These are phyloP conservation scores for Daldinia childiae DNA, from an alignment of 495 filamentous ascomycete species.

Conservation along the genomic window DNA sequence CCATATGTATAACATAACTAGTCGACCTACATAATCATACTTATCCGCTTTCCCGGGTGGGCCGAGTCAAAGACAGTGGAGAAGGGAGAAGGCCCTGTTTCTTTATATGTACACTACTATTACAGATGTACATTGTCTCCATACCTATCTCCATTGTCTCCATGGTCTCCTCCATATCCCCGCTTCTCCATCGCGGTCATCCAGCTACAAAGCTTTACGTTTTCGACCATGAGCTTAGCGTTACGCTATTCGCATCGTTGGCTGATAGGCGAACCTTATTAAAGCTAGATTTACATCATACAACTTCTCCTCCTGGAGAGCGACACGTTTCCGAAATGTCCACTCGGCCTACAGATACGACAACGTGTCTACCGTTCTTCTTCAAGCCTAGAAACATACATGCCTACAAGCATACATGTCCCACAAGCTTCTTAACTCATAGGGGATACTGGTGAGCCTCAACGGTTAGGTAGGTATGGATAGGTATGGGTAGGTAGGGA, in stretches of 20 bases:
- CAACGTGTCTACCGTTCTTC: slow-evolving; percentile 5
- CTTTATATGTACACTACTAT: background rate
- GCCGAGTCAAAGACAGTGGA: background rate
- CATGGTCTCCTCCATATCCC: background rate
- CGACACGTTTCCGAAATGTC: background rate
- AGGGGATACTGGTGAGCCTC: background rate
- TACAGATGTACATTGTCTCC: background rate
- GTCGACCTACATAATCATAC: background rate
- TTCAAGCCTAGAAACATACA: background rate
- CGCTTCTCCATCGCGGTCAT: slow-evolving; percentile 1
- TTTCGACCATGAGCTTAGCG: slow-evolving; percentile 19
- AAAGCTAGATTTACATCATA: slow-evolving; percentile 17
- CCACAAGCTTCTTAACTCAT: background rate
- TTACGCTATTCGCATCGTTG: slow-evolving; percentile 20
- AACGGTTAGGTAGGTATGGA: background rate
- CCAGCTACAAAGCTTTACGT: slow-evolving; percentile 1
- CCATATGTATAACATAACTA: slow-evolving; percentile 1
- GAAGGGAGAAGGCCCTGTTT: background rate
- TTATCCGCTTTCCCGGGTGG: background rate
- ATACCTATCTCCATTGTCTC: background rate
- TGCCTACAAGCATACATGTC: background rate
- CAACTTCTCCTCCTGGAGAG: slow-evolving; percentile 1
- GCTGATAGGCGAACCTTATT: slow-evolving; percentile 23
- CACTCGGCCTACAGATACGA: slow-evolving; percentile 11
- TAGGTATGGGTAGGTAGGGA: background rate